Conservation (phyloP, 2,329 filamentous ascomycete species). For the Didymella segeticola region DNA sequence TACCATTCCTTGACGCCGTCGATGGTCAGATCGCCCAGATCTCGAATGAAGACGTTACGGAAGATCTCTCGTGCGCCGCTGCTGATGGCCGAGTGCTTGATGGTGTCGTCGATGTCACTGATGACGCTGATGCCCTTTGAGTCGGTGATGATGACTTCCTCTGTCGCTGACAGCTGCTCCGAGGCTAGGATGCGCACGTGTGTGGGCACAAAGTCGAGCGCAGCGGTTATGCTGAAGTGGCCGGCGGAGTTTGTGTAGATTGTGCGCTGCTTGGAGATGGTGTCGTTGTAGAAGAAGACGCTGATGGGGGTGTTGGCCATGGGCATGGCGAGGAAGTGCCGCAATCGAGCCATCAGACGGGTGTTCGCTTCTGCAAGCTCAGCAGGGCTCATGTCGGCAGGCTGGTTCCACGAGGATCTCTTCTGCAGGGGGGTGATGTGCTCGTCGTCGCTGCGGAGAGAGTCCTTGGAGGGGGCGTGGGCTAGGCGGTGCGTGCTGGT, state of each 20-base stretch:
- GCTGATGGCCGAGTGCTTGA: slow-evolving; percentile 92
- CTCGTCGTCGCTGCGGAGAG: slow-evolving; percentile 34
- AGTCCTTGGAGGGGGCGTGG: slow-evolving; percentile 35
- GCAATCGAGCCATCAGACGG: slow-evolving; percentile 85
- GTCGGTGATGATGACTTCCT: slow-evolving; percentile 78
- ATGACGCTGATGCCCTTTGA: slow-evolving; percentile 86
- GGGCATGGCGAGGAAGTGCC: slow-evolving; percentile 88
- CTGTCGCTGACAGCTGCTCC: slow-evolving; percentile 81
- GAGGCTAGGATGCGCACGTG: slow-evolving; percentile 87
- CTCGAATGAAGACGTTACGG: slow-evolving; percentile 91
- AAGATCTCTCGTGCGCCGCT: slow-evolving; percentile 92
- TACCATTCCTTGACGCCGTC: slow-evolving; percentile 94
- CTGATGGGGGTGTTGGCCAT: slow-evolving; percentile 80
- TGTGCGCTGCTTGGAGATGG: slow-evolving; percentile 80
- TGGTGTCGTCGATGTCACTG: slow-evolving; percentile 96
- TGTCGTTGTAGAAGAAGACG: slow-evolving; percentile 92
- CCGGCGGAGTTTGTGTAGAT: slow-evolving; percentile 86
- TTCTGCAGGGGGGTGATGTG: slow-evolving; percentile 53
- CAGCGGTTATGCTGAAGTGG: slow-evolving; percentile 81
- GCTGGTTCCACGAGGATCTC: slow-evolving; percentile 58
- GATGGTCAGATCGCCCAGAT: slow-evolving; percentile 80
- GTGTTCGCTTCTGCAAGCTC: slow-evolving; percentile 82
- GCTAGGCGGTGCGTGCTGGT: slow-evolving; percentile 30
- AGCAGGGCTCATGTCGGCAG: slow-evolving; percentile 71
- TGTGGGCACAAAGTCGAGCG: slow-evolving; percentile 88